Evolutionary conservation across 257 asterid species (phyloP), one percentile per base, ranked within the genome.

Genomic region (Primulina tabacum): DNA sequence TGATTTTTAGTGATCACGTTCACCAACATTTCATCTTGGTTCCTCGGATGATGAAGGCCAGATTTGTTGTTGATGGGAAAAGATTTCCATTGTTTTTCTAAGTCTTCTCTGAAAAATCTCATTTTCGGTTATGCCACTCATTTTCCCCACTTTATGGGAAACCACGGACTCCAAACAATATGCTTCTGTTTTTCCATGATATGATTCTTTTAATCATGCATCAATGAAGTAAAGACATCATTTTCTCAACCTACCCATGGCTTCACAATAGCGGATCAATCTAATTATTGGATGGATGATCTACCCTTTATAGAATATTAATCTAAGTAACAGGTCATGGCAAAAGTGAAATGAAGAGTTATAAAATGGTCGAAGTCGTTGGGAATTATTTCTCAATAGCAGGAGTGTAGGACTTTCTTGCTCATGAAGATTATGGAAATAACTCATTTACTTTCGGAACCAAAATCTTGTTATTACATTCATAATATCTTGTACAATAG

Each of bases 371-470:
- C 5, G 37, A 30, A 24, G 37, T 10, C 21, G 37, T 20, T 21
- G 24, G 24, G 24, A 21, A 21, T 21, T 21, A 21, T 21, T 21
- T 21, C 16, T 65, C 21, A 28, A 24, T 12, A 47, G 28, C 24
- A 21, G 24, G 40, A 35, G 24, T 32, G 55, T 69, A 38, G 66
- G 59, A 37, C 61, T 68, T 26, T 3, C 59, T 24, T 69, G 59
- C 24, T 38, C 60, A 58, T 33, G 64, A 35, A 68, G 37, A 32
- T 24, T 55, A 18, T 18, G 55, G 26, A 20, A 64, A 40, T n/a
- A 59, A 47, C 8, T 50, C 59, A 60, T 61, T 7, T 29, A 12
- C n/a, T 43, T 43, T 43, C 5, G 40, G 53, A 10, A 43, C n/a
- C 6, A 43, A 43, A 43, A 43, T 43, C 6, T 21, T 24, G 70